These are phyloP conservation scores for Gracilaria domingensis DNA, from an alignment of 23 red algal genomes.

Conservation along the genomic window DNA sequence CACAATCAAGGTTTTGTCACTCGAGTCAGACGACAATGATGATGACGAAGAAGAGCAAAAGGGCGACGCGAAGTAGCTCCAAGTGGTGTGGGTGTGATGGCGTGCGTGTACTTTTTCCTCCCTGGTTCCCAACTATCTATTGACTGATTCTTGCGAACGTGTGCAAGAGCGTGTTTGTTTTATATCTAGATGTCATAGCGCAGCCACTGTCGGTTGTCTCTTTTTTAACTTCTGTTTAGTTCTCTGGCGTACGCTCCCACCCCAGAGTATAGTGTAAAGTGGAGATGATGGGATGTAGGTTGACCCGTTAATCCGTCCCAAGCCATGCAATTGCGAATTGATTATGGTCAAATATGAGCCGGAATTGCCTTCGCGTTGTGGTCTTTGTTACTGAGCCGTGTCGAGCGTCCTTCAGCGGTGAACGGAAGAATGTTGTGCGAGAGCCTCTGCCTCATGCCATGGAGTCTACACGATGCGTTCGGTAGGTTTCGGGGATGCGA, in stretches of 20 bases:
- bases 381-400: not conserved
- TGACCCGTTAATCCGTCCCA: not conserved
- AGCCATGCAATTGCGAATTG: not conserved
- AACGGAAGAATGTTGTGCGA: too few species aligned
- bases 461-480: too few species aligned
- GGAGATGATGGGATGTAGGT: not conserved
- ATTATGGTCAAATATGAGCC: too few species aligned
- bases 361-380: too few species aligned
- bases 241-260: too few species aligned
- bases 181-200: not conserved
- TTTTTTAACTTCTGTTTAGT: not conserved
- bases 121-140: not conserved
- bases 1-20: constrained; percentile 86
- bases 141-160: not conserved
- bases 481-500: not conserved
- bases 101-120: not conserved
- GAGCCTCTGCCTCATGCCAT: too few species aligned
- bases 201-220: not conserved
- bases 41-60: constrained; percentile 13
- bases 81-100: too few species aligned
- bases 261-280: too few species aligned
- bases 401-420: too few species aligned
- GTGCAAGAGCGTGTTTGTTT: not conserved
- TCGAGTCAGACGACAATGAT: constrained; percentile 50
- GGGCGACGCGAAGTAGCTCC: too few species aligned